Base-by-base conservation (phyloP, 331 rosid genomes). In the Phaseolus coccineus region DNA sequence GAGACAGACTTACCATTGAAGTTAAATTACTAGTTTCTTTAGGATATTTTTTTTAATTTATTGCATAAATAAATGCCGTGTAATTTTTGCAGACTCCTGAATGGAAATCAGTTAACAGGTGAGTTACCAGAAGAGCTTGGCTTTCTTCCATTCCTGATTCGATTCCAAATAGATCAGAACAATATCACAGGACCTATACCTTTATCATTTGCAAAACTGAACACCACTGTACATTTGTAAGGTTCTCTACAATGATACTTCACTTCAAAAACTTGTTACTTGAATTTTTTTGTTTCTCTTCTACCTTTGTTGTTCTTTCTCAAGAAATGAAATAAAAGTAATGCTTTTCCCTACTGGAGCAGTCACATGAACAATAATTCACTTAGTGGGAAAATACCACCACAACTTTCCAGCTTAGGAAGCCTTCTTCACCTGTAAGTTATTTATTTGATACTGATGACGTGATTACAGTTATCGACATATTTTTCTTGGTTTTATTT, bases 291-390 rank as follows among this genome's bases (percentile, higher is more conserved):
- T 55, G 31, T 55, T 55, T 55, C 31, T 55, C 62, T 55, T 55
- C 15, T 55, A 55, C 62, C 62, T 53, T 19, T 8, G 31, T 3
- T 22, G 42, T 47, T 71, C 67, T 42, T 70, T 47, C 40, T 33
- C 40, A 27, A 31, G 25, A 31, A 62, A 62, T 33, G 12, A 31
- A 62, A 62, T 11, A 62, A 62, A 56, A 61, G n/a, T 51, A 83
- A 69, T 61, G 74, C 15, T 77, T 55, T 55, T 31, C 15, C 62
- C 6, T 22, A 55, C 11, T 55, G 31, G 62, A 8, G 30, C 62
- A 55, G 62, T 55, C 62, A 55, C 62, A 55, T 55, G 62, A 55
- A 55, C 62, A 55, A 55, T 31, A 55, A 55, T 55, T 55, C 62
- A 55, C 62, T 55, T 9, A 55, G 62, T 24, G 62, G 62, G 15